Base-by-base conservation (phyloP, 2,329 filamentous ascomycete genomes). In the Trichophaea hybrida region DNA sequence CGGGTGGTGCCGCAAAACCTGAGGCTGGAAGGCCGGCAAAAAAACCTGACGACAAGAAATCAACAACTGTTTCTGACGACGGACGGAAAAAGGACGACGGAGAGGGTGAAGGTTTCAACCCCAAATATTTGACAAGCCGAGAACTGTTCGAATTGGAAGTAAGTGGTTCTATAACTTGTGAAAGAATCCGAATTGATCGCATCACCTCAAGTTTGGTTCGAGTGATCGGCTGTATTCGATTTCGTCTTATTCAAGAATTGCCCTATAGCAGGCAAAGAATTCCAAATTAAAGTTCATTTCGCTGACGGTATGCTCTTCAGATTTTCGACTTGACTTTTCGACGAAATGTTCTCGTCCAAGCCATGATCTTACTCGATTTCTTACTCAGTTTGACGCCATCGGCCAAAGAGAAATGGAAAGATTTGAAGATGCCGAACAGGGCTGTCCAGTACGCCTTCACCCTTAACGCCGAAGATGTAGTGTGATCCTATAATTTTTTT, bases 111-210 rank as follows among this genome's bases (percentile, higher is more conserved):
- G 83, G 81, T 31, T 97, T 95, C 74, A 98, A 98, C 69, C 91
- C 94, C 1, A 98, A 97, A 70, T 99, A 98, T 71, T 79, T 99
- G 15, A 99, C 93, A n/a, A 97, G 90, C 71, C 81, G 86, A 65
- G 94, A 98, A 71, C 77, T 99, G 1, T 99, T 99, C 72, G 88
- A 94, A 68, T 80, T 98, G 50, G 93, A 98, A 79, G 86, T 88
- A 57, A 50, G 43, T 57, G 7, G 5, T 32, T 57, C 53, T 31
- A 2, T 55, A 4, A 35, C 35, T 54, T 35, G n/a, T 32, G n/a
- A 12, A 38, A 15, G 32, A 38, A 35, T 37, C 32, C 34, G 31
- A 50, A 50, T 54, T 54, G 32, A 54, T 54, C 31, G n/a, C 13
- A 54, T 55, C 53, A 44, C 37, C 34, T 31, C 33, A 53, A 53